Base-by-base conservation (phyloP, 306 rosid genomes). In the Betula pendula region DNA sequence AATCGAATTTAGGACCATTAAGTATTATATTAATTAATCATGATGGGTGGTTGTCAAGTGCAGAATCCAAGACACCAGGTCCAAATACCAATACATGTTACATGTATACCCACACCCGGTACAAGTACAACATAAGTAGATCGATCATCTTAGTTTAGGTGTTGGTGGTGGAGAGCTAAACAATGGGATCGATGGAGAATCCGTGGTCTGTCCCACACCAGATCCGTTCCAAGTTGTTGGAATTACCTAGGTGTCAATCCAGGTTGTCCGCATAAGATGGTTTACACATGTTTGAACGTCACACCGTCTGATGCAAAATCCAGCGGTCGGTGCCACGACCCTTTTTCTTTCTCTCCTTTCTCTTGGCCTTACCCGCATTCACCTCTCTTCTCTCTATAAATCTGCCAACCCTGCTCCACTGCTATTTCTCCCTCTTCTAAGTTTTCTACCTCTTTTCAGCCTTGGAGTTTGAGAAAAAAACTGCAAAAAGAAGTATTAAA, bases 281-380 rank as follows among this genome's bases (percentile, higher is more conserved):
- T 1, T 71, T 80, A 76, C 80, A 81, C 83, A 86, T 81, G 81
- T 74, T 56, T 83, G 88, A 84, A 83, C 90, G 44, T 87, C 86
- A 85, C 83, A 85, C 83, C 84, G 16, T 78, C 81, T 77, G 78
- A 81, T 65, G 74, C 56, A 72, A 76, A 82, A 50, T 71, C 72
- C 77, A 49, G 20, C 20, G 35, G 87, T 87, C 86, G 88, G 87
- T 86, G 84, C 5, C 0, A 11, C 13, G 0, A 8, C 81, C 86
- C 62, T 75, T 60, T 83, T 75, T 31, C 19, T 70, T 45, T 59
- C 12, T 14, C 20, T 27, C 12, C 40, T 19, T 50, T 75, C 63
- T 80, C 76, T 66, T 65, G 33, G 44, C 73, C 68, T 71, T 38
- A 27, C 76, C 78, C 43, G 60, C 72, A 33, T 71, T 75, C 62